Conservation (phyloP, 345 rosid species). For the Eucalyptus curtisii region DNA sequence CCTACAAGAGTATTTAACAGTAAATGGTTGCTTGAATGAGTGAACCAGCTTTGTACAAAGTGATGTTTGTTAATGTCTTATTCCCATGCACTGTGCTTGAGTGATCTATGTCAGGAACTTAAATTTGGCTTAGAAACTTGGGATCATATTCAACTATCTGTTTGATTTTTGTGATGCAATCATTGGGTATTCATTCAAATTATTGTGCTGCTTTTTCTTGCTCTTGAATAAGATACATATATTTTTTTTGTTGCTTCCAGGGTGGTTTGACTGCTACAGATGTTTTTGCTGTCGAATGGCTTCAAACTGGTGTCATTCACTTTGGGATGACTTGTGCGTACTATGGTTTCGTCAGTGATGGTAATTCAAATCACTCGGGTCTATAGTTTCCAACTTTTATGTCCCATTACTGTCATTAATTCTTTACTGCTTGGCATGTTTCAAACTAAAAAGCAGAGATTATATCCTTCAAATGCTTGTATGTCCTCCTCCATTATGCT, state of each 20-base stretch:
- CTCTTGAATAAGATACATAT: not conserved
- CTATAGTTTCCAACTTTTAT: not conserved
- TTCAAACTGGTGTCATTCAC: slow-evolving; percentile 73
- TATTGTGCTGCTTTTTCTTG: not conserved
- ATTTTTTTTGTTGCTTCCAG: slow-evolving; percentile 27
- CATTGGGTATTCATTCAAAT: not conserved
- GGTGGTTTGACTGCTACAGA: slow-evolving; percentile 97
- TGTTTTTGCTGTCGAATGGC: slow-evolving; percentile 97
- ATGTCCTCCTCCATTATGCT: not conserved
- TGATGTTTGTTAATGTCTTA: not conserved
- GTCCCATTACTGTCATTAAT: not conserved
- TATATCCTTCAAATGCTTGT: not conserved
- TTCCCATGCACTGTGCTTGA: not conserved
- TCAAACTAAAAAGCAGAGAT: not conserved
- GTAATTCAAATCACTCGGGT: slow-evolving; percentile 26
- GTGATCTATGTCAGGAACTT: not conserved
- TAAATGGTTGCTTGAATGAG: not conserved
- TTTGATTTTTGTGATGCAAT: not conserved
- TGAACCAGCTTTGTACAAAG: not conserved
- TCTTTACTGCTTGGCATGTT: not conserved
- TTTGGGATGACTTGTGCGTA: slow-evolving; percentile 94
- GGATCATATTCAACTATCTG: not conserved
- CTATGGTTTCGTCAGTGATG: slow-evolving; percentile 97
- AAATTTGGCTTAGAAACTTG: not conserved
- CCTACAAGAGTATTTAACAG: not conserved